Conservation (phyloP, 495 filamentous ascomycete species). For the Hyaloscypha variabilis region DNA sequence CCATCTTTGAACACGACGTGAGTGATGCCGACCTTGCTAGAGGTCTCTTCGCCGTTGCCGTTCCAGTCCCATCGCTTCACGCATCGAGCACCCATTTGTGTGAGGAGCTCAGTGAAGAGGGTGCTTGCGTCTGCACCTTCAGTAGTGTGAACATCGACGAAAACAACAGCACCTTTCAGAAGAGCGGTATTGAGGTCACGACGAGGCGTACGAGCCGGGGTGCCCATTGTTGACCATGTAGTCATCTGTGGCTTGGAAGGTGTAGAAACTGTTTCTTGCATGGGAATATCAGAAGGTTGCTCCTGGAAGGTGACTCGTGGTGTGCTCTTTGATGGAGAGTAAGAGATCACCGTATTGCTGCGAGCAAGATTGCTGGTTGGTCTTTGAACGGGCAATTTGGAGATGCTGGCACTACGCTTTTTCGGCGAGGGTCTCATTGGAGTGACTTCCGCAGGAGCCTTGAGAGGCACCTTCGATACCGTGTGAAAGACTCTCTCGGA, state of each 20-base stretch:
- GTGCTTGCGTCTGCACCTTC: constrained; percentile 86
- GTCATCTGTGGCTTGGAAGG: constrained; percentile 24
- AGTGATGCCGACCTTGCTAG: constrained; percentile 77
- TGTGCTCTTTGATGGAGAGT: constrained; percentile 43
- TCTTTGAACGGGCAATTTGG: constrained; percentile 43
- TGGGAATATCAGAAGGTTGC: constrained; percentile 22
- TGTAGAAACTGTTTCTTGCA: constrained; percentile 25
- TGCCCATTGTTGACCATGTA: constrained; percentile 52
- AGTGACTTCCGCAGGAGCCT: constrained; percentile 62
- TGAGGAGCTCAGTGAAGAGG: constrained; percentile 80
- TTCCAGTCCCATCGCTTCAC: constrained; percentile 89
- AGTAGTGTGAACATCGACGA: constrained; percentile 89
- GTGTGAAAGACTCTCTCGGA: constrained; percentile 59
- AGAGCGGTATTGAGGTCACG: constrained; percentile 50
- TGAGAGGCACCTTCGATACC: constrained; percentile 75
- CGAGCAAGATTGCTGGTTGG: constrained; percentile 35
- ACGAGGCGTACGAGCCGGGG: constrained; percentile 57
- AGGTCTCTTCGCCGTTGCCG: constrained; percentile 39
- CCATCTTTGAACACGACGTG: constrained; percentile 97
- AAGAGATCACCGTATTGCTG: constrained; percentile 46
- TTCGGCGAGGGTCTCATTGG: constrained; percentile 28
- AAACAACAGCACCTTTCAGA: constrained; percentile 78
- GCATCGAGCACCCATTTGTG: constrained; percentile 83
- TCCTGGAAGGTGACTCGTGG: neutral
- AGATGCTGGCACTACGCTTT: constrained; percentile 47